Percentiles rank a stretch among this genome's conserved stretches.
These are phyloP conservation scores for Aureobasidium subglaciale DNA, from an alignment of 2,329 filamentous ascomycete species.

Conservation along the genomic window DNA sequence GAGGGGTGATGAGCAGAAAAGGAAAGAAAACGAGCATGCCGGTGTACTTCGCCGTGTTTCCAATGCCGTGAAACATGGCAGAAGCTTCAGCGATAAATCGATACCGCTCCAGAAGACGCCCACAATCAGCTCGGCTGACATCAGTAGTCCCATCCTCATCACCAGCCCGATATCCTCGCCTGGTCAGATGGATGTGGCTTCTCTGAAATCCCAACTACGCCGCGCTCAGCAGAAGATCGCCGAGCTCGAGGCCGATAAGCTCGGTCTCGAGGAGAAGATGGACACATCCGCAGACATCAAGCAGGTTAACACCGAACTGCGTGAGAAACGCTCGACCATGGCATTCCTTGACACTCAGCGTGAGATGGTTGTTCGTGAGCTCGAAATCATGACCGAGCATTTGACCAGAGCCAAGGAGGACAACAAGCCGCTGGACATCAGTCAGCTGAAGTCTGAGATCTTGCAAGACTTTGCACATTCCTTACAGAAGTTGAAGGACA, in stretches of 20 bases:
- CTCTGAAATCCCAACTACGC: conserved; percentile 63
- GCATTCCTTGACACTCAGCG: conserved; percentile 89
- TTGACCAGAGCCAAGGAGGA: conserved; percentile 79
- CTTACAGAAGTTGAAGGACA: conserved; percentile 68
- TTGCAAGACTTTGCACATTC: conserved; percentile 56
- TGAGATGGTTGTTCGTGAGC: conserved; percentile 87
- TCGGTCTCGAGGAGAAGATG: conserved; percentile 43
- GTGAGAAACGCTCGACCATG: conserved; percentile 92
- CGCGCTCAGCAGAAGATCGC: conserved; percentile 77
- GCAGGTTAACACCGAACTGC: conserved; percentile 76
- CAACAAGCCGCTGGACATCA: conserved; percentile 70
- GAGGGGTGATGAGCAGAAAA: conserved; percentile 58
- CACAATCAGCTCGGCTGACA: conserved; percentile 17
- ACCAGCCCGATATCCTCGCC: conserved; percentile 61
- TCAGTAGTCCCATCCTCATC: conserved; percentile 45
- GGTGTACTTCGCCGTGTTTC: conserved; percentile 80
- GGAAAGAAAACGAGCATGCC: conserved; percentile 33
- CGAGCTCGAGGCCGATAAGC: conserved; percentile 77
- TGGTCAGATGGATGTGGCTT: conserved; percentile 38
- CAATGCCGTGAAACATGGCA: conserved; percentile 86
- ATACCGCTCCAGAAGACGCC: conserved; percentile 16
- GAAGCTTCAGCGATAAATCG: conserved; percentile 65
- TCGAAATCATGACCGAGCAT: conserved; percentile 83
- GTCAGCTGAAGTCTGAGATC: conserved; percentile 58
- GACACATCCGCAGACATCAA: conserved; percentile 57